Base-by-base conservation (phyloP, 2,329 filamentous ascomycete genomes). In the Rutstroemia sydowiana region DNA sequence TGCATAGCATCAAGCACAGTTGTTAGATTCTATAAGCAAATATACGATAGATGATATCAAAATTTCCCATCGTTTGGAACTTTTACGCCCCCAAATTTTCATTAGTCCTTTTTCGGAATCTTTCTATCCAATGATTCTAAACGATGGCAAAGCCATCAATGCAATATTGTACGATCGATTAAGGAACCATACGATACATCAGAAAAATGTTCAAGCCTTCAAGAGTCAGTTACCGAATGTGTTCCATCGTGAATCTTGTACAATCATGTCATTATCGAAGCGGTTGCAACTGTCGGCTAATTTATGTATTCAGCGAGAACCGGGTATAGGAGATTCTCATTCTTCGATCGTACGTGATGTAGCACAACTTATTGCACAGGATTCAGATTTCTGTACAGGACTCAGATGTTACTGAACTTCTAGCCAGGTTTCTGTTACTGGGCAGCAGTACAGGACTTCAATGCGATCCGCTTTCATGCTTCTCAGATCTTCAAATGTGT, bases 131-230 rank as follows among this genome's bases (percentile, higher is more conserved):
- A 46, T 46, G 18, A 40, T 16, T 16, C 18, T 3, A 10, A 21
- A 21, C 36, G 48, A 51, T 51, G 48, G 23, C 28, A 31, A 21
- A 46, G 37, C 11, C 28, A 31, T 43, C 46, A 13, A 46, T 23
- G 23, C 48, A 39, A 36, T 46, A 28, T 31, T 20, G 41, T 10
- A 14, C 45, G 48, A 46, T 51, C 48, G 48, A 51, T 37, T 51
- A 42, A 51, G 48, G 48, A 51, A 51, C 48, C 48, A 46, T 51
- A 42, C 48, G 48, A 51, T 51, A 46, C 32, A 51, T 51, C 48
- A 30, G 36, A 45, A 37, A 21, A 10, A 26, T 14, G 20, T 18
- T n/a, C n/a, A n/a, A 37, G 14, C 20, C 10, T 14, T 5, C 11
- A 23, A 10, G 31, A 23, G 41, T 13, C 21, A 14, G 32, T 39